These are phyloP conservation scores for Myochromella boudieri DNA, from an alignment of 768 basidiomycete species.

Conservation along the genomic window DNA sequence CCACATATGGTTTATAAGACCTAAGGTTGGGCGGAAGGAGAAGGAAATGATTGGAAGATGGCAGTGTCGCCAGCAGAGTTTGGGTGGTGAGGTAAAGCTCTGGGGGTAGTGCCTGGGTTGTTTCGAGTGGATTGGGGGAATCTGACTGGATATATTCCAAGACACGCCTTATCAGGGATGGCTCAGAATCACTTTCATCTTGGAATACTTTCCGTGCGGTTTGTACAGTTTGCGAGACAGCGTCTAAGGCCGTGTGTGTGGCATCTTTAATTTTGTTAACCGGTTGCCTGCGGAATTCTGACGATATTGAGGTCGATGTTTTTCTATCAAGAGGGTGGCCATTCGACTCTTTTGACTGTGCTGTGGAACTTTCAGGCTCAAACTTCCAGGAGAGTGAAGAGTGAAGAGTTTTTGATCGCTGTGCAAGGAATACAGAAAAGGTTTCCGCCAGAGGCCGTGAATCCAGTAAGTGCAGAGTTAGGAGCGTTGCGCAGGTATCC, in stretches of 20 bases:
- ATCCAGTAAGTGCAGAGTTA: constrained; percentile 88
- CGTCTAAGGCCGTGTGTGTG: constrained; percentile 49
- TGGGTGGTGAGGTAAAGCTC: constrained; percentile 68
- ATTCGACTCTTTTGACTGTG: constrained; percentile 26
- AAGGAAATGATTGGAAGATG: constrained; percentile 81
- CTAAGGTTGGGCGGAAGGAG: constrained; percentile 71
- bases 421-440: constrained; percentile 65
- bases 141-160: constrained; percentile 65
- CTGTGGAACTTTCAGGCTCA: constrained; percentile 7
- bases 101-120: constrained; percentile 33
- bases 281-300: constrained; percentile 29
- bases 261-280: constrained; percentile 55
- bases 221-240: constrained; percentile 58
- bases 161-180: constrained; percentile 55
- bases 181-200: constrained; percentile 26
- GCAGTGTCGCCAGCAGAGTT: constrained; percentile 64
- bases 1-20: constrained; percentile 85
- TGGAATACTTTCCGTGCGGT: constrained; percentile 61
- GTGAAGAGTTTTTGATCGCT: constrained; percentile 64
- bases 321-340: constrained; percentile 29
- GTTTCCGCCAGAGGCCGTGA: constrained; percentile 78
- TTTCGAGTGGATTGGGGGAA: constrained; percentile 21
- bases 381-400: constrained; percentile 37
- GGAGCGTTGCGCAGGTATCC: constrained; percentile 75
- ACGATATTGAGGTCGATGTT: constrained; percentile 6